Base-by-base conservation (phyloP, 129 eudicot species). In the Tagetes patula region DNA sequence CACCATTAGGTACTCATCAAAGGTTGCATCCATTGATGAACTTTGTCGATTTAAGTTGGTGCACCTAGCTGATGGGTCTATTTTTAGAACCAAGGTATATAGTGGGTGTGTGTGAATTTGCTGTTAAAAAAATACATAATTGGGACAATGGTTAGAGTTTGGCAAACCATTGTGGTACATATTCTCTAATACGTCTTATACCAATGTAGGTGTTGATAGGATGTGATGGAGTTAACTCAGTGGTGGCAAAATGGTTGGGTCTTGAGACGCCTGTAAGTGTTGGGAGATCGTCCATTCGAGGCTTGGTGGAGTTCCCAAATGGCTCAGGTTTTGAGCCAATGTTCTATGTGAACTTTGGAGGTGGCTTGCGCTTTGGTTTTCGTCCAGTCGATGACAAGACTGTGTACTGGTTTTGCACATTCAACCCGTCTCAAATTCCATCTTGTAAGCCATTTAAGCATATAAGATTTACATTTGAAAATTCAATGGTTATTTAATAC, bases 201-300 rank as follows among this genome's bases (percentile, higher is more conserved):
- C 67, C 10, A 56, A 81, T 87, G 86, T 82, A 90, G 97, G 91
- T 85, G 48, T 75, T 87, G 62, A 82, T 91, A n/a, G 97, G 97
- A 37, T 91, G 95, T 76, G 97, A 91, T 72, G 97, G 97, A 56
- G 87, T 91, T 20, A 87, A 85, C 63, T 91, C 97, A 1, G 70
- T 77, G 63, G 97, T 91, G 43, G 87, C 91, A 4, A 91, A 82
- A 65, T 85, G 87, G 87, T 73, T 91, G 78, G 89, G 87, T 49
- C 89, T 85, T 59, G 77, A 63, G 59, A 65, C 72, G 9, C 91
- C 97, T 1, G 86, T 80, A 46, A 75, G 68, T 61, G 64, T 76
- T 56, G 87, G 87, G 37, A 80, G 97, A 73, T 85, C 91, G 14
- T 87, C 91, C 37, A 84, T 91, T 56, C 87, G 95, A 43, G 97